phyloP scores from a whole-genome alignment of 768 basidiomycete species.

The Mycena latifolia region DNA sequence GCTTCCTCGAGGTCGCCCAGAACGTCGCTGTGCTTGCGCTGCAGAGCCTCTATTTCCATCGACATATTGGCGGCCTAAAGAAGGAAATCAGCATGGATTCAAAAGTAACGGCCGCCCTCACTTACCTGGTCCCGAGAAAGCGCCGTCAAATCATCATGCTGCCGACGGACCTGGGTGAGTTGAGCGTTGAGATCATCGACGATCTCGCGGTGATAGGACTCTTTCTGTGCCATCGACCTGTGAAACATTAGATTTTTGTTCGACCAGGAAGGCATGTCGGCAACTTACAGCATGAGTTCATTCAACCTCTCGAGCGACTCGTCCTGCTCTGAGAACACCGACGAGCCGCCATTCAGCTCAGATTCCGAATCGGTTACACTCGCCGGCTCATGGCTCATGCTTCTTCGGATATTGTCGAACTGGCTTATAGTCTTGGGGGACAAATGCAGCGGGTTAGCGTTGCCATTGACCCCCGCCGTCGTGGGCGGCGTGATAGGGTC shows the following conservation, averaged over 20 bases:
- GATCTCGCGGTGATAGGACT: slow-evolving; percentile 86
- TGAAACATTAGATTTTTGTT: slow-evolving; percentile 26
- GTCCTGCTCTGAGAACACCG: slow-evolving; percentile 65
- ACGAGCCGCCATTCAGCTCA: slow-evolving; percentile 46
- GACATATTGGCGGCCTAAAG: slow-evolving; percentile 87
- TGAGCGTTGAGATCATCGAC: slow-evolving; percentile 81
- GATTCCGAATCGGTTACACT: slow-evolving; percentile 52
- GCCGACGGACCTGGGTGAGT: slow-evolving; percentile 75
- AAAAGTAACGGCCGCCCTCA: slow-evolving; percentile 28
- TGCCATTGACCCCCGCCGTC: slow-evolving; percentile 9
- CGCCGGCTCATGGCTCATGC: slow-evolving; percentile 62
- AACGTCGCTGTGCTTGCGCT: slow-evolving; percentile 68
- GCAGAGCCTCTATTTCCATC: slow-evolving; percentile 83
- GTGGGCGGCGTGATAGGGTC: slow-evolving; percentile 20
- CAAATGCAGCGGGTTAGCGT: slow-evolving; percentile 51
- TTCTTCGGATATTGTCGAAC: slow-evolving; percentile 80
- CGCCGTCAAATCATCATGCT: slow-evolving; percentile 85
- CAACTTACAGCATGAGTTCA: slow-evolving; percentile 89
- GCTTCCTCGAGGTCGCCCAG: slow-evolving; percentile 66
- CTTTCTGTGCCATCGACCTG: slow-evolving; percentile 98
- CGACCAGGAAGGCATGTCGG: slow-evolving; percentile 15
- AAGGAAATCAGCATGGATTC: slow-evolving; percentile 7
- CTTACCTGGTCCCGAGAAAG: slow-evolving; percentile 88
- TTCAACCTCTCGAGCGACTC: slow-evolving; percentile 86
- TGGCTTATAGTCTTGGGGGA: slow-evolving; percentile 81